Conservation (phyloP, 2,329 filamentous ascomycete genomes). For the Chaetomiaceae sp. region DNA sequence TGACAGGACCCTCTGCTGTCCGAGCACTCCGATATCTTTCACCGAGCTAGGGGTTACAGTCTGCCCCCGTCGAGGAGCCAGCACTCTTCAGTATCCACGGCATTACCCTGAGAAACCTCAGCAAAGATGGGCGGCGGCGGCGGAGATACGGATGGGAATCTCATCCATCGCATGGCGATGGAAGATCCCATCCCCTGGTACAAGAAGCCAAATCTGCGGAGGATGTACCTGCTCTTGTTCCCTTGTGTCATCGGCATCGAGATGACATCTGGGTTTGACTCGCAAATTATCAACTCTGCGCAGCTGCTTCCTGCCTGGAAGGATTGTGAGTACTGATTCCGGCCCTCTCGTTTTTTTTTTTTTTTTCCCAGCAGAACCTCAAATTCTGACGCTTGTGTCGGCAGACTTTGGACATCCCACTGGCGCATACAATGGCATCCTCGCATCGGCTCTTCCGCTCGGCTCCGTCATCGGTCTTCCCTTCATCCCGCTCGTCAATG, state of each 20-base stretch:
- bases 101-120: neutral
- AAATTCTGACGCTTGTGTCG: neutral
- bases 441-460: slow-evolving; percentile 56
- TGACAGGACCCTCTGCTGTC: neutral
- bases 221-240: slow-evolving; percentile 52
- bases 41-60: neutral
- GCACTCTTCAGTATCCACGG: neutral
- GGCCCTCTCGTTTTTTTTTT: too few relatives aligned
- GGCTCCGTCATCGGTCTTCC: slow-evolving; percentile 57
- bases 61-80: neutral
- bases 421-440: slow-evolving; percentile 48
- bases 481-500: slow-evolving; percentile 52
- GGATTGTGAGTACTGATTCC: slow-evolving; percentile 37
- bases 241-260: slow-evolving; percentile 57
- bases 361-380: too few relatives aligned
- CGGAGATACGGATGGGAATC: slow-evolving; percentile 20
- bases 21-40: neutral
- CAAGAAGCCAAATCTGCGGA: slow-evolving; percentile 51
- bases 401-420: slow-evolving; percentile 44
- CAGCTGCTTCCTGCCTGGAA: slow-evolving; percentile 37
- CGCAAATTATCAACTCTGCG: slow-evolving; percentile 39
- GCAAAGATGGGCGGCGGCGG: slow-evolving; percentile 22
- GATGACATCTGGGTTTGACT: slow-evolving; percentile 55
- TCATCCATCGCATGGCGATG: slow-evolving; percentile 40
- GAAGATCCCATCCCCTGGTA: slow-evolving; percentile 46